Evolutionary conservation across 768 basidiomycete species (phyloP).

Genomic region (Dioszegia hungarica): DNA sequence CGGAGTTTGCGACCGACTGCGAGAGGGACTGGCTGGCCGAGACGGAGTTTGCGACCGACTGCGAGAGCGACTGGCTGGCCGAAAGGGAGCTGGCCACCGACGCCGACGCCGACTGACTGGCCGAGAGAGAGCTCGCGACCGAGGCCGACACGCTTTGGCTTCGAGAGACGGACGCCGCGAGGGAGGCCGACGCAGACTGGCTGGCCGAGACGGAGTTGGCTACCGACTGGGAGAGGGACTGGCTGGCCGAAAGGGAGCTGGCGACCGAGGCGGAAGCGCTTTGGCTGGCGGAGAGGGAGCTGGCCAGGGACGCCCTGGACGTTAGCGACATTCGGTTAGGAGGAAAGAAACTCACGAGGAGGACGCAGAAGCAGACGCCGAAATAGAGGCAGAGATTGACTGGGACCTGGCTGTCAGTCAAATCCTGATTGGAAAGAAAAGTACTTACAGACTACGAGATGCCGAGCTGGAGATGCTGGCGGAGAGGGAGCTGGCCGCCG

Average conservation of each 20-base stretch:
- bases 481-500: background rate
- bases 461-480: background rate
- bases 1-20: background rate
- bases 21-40: too few relatives aligned
- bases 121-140: background rate
- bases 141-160: constrained; percentile 1
- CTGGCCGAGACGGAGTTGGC: background rate
- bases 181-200: background rate
- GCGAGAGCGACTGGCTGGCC: background rate
- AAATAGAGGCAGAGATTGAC: background rate
- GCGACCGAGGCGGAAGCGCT: background rate
- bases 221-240: background rate
- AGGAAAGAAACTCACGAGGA: background rate
- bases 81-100: background rate
- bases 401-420: background rate
- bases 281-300: background rate
- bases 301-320: background rate
- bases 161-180: background rate
- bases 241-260: constrained; percentile 1
- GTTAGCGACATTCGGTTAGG: background rate
- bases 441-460: background rate
- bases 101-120: background rate
- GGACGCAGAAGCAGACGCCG: background rate
- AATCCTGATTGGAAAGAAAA: too few relatives aligned
- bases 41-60: background rate